A percentile compares a stretch with the other conserved stretches of the same genome.
Evolutionary conservation across 257 asterid species (phyloP).

Genomic region (Voacanga thouarsii): DNA sequence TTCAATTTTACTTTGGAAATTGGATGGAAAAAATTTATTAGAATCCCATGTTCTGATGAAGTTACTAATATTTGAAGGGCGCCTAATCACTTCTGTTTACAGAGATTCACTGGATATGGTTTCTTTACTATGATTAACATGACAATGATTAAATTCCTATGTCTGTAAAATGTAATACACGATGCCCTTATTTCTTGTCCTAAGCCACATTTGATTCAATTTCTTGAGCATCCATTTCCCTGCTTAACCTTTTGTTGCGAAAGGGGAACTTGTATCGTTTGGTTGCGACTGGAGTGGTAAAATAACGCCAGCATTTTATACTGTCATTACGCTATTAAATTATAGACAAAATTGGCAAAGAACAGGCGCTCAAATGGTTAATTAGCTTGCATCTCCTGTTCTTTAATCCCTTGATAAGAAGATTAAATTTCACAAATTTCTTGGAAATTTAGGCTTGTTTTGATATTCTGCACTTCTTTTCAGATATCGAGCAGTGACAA

Average conservation of each 20-base stretch:
- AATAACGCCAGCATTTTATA: neutral
- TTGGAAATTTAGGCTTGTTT: neutral
- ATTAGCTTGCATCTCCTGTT: neutral
- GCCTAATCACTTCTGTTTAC: neutral
- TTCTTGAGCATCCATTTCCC: neutral
- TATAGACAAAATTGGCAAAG: neutral
- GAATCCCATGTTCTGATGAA: neutral
- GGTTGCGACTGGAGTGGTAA: neutral
- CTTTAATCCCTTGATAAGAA: neutral
- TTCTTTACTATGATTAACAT: neutral
- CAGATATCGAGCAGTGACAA: conserved; percentile 90
- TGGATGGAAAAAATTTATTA: neutral
- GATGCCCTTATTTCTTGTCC: neutral
- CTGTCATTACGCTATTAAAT: neutral
- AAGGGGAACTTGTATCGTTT: neutral
- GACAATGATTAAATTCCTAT: neutral
- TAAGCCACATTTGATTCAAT: neutral
- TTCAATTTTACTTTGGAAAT: no score
- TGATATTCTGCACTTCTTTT: neutral
- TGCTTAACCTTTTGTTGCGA: neutral
- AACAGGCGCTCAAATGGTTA: no score
- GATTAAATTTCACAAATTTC: neutral
- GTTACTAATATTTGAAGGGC: neutral
- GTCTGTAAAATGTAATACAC: neutral
- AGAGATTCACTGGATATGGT: neutral